Evolutionary conservation across 176 grass and related monocot species (phyloP).

Genomic region (Hordeum vulgare): DNA sequence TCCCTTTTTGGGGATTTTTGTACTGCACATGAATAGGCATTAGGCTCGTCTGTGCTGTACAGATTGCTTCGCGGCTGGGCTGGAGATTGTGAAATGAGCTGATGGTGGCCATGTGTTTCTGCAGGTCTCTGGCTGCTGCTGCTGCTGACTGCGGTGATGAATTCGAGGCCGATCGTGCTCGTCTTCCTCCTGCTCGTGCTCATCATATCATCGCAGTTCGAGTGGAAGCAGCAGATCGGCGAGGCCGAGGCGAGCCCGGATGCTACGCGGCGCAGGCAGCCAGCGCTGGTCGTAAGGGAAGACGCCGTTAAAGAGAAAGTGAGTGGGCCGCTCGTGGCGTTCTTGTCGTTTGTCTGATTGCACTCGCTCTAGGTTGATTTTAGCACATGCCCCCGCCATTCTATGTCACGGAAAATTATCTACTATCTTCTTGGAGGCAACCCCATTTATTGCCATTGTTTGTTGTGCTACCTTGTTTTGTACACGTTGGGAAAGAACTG

Average conservation of each 20-base stretch:
- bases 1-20: not conserved
- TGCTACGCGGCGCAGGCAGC: constrained; percentile 38
- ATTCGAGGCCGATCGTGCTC: constrained; percentile 48
- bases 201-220: constrained; percentile 67
- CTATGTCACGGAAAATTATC: not conserved
- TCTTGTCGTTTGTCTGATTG: not conserved
- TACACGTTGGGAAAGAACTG: not conserved
- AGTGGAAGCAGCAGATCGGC: constrained; percentile 75
- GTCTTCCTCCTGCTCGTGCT: constrained; percentile 71
- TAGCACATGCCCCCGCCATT: not conserved
- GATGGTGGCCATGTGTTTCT: not conserved
- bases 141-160: constrained; percentile 36
- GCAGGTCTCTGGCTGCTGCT: constrained; percentile 24
- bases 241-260: constrained; percentile 47
- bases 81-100: not conserved
- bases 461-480: not conserved
- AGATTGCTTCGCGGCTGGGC: not conserved
- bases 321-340: not conserved
- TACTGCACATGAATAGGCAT: not conserved
- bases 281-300: constrained; percentile 30
- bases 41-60: not conserved
- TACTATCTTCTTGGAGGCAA: not conserved
- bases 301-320: constrained; percentile 78
- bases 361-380: not conserved
- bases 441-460: not conserved